Percentiles rank a stretch among this genome's conserved stretches.
phyloP scores from a whole-genome alignment of 2,329 filamentous ascomycete genomes.

The Sporothrix protearum region DNA sequence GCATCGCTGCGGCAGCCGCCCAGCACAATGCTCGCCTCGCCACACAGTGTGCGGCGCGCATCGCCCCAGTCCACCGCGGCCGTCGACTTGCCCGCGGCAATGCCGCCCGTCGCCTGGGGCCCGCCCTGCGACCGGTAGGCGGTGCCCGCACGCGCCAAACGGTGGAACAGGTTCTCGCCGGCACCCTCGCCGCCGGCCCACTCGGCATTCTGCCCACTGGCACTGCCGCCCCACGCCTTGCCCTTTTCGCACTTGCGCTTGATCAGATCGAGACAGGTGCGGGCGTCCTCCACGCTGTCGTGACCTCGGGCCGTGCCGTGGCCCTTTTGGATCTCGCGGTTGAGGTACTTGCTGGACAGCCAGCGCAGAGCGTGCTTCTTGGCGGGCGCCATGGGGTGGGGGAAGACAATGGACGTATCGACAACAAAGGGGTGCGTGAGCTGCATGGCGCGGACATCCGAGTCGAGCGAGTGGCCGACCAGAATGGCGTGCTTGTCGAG shows the following conservation, averaged over 20 bases:
- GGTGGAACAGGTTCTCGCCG: conserved; percentile 84
- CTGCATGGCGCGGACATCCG: conserved; percentile 77
- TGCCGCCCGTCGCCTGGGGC: conserved; percentile 52
- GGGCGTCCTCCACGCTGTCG: conserved; percentile 88
- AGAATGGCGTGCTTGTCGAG: conserved; percentile 71
- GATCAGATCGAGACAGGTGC: conserved; percentile 84
- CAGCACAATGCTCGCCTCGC: conserved; percentile 54
- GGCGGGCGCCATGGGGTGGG: conserved; percentile 83
- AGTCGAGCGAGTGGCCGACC: conserved; percentile 76
- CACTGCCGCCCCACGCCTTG: conserved; percentile 68
- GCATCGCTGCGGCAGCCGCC: conserved; percentile 55
- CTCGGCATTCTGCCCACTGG: conserved; percentile 19
- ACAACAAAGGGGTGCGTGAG: conserved; percentile 90
- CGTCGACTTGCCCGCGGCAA: conserved; percentile 58
- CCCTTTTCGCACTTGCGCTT: conserved; percentile 96
- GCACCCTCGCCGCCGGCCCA: conserved; percentile 57
- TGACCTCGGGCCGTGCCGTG: conserved; percentile 66
- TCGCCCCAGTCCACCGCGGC: conserved; percentile 90
- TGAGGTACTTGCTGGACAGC: conserved; percentile 79
- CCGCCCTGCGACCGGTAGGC: conserved; percentile 61
- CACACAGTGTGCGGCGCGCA: conserved; percentile 57
- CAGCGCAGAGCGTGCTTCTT: conserved; percentile 89
- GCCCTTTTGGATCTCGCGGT: conserved; percentile 81
- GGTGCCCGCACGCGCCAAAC: conserved; percentile 63
- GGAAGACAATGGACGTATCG: conserved; percentile 86